Base-by-base conservation (phyloP, 2,329 filamentous ascomycete genomes). In the Talaromyces sp. region DNA sequence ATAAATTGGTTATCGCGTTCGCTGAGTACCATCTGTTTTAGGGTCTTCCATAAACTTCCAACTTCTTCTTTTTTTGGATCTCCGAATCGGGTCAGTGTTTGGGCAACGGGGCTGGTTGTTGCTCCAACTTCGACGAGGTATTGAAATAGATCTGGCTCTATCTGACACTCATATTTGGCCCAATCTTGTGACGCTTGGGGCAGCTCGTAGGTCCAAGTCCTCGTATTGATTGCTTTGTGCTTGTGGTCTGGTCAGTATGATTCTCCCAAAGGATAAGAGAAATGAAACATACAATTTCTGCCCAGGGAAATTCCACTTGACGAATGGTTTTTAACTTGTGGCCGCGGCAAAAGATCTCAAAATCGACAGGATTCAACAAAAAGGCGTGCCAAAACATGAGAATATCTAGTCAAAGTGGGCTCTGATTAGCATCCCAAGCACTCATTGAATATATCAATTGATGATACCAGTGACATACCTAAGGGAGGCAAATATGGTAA, bases 381-480 rank as follows among this genome's bases (percentile, higher is more conserved):
- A 67, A 48, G 0, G 73, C 63, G 50, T 75, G 73, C 73, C 72
- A 75, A 1, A 73, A 68, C 70, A 74, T 73, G 2, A 75, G 52
- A 1, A 75, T 56, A 61, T 75, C 73, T 33, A 66, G 52, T 46
- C 28, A 13, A 21, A 0, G 2, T 33, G n/a, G 13, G 19, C 11
- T 5, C 1, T 19, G 25, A 19, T 48, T 13, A 57, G 33, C 19
- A 21, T 13, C 19, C 1, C 17, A 21, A 7, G 2, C 10, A 35
- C 45, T 11, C 9, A n/a, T 2, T n/a, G 7, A 1, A 8, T 33
- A 28, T 28, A 28, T n/a, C n/a, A 28, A 28, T 21, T 15, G 11
- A 17, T 33, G 5, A 28, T 11, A 28, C n/a, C n/a, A n/a, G 3
- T 25, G 11, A 48, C 45, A 22, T 51, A 57, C 55, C 55, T n/a